Evolutionary conservation across 1,139 yeast species (phyloP), one percentile per base, ranked within the genome.

Genomic region (Geotrichum candidum): DNA sequence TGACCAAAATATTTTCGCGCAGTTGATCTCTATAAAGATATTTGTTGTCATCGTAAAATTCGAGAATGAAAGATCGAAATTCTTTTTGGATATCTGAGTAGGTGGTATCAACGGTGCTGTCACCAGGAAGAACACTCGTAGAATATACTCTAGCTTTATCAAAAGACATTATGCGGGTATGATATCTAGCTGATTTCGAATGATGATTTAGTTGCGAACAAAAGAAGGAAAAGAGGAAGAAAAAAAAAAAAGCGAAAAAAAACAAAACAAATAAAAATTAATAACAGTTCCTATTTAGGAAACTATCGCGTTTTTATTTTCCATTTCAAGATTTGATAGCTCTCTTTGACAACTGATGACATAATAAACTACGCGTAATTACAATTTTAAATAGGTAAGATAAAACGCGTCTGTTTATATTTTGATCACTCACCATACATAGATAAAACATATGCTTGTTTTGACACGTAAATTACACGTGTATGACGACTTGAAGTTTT

Each of bases 11-110:
- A 73, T 92, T 91, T 70, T 91, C 96, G 68, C 97, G 81, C 61
- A 95, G 80, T 73, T 92, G 97, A 69, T 91, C 97, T 79, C 99
- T 77, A 78, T 95, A 95, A 54, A 91, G 79, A 75, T 89, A 94
- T 72, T 86, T 87, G 62, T 90, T 84, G 70, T 89, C 88, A 66
- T 90, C 81, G 76, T 96, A 83, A 73, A 90, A 95, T 73, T 92
- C 96, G 63, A 91, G 80, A 57, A 95, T 82, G 73, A 95, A 95
- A 67, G 85, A 81, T 66, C 87, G 84, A 79, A 94, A 91, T 23
- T 92, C 90, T 67, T 84, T 84, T 71, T 87, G 85, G 67, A 90
- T 82, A 73, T 90, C 96, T 63, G 88, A 84, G 74, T 84, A 84
- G 51, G 90, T 81, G 66, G 83, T 85, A 65, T 86, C 90, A 56